A percentile compares a stretch with the other conserved stretches of the same genome.
phyloP scores from a whole-genome alignment of 78 protist species.

The Mantamonas sphyraenae region DNA sequence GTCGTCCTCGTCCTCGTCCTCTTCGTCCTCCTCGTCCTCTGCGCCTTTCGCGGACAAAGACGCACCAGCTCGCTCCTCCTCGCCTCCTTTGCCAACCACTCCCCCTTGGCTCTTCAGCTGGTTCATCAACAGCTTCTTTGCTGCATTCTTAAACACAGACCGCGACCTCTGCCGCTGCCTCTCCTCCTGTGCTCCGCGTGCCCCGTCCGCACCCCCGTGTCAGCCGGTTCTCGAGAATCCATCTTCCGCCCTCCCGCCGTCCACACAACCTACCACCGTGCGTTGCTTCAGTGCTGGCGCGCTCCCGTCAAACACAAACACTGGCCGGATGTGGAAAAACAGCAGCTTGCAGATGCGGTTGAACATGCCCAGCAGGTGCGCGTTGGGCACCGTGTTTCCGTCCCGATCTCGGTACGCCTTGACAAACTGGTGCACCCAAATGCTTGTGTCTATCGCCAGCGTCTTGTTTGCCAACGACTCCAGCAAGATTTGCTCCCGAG shows the following conservation, averaged over 20 bases:
- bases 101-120: too few relatives aligned
- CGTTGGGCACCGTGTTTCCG: conserved; percentile 21
- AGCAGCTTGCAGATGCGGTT: conserved; percentile 36
- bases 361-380: conserved; percentile 55
- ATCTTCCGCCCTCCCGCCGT: too few relatives aligned
- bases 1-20: not conserved
- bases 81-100: not conserved
- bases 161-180: not conserved
- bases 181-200: too few relatives aligned
- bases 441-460: conserved; percentile 57
- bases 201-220: too few relatives aligned
- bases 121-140: too few relatives aligned
- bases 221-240: too few relatives aligned
- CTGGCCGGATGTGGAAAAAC: conserved; percentile 26
- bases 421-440: conserved; percentile 50
- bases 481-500: too few relatives aligned
- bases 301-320: conserved; percentile 52
- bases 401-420: conserved; percentile 30
- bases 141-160: not conserved
- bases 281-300: conserved; percentile 27
- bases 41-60: not conserved
- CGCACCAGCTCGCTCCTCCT: not conserved
- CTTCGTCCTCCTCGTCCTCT: not conserved
- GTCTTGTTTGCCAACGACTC: too few relatives aligned
- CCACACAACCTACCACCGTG: conserved; percentile 9